Base-by-base conservation (phyloP, 495 filamentous ascomycete genomes). In the Talaromyces adpressus region DNA sequence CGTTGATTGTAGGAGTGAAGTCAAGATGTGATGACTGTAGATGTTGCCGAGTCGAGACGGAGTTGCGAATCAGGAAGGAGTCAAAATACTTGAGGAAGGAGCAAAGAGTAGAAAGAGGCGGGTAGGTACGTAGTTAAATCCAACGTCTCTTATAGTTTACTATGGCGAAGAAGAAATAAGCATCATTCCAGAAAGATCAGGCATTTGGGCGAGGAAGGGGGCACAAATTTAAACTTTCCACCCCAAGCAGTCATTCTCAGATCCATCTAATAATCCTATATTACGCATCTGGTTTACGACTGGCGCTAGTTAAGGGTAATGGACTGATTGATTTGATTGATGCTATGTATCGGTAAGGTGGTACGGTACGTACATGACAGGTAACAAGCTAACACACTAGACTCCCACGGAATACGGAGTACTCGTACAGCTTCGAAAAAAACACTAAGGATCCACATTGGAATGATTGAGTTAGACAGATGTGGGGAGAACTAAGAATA, bases 401-500 rank as follows among this genome's bases (percentile, higher is more conserved):
- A 41, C 45, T 20, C 45, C 16, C n/a, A 56, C 52, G 14, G 27
- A 56, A 27, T 14, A 27, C 11, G 27, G 6, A 29, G n/a, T 3
- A n/a, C n/a, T n/a, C n/a, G n/a, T n/a, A 56, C 52, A 56, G 52
- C 22, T 20, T 18, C 16, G 27, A 56, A 25, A 56, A 53, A 12
- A 25, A 53, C 2, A 53, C 18, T 22, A 12, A 53, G 23, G 22
- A 25, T 29, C 52, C 52, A 56, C 52, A 56, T 14, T 56, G 52
- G 52, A 56, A 29, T 56, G 52, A 56, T 56, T 25, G 52, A 56
- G 14, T 14, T 56, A 32, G 30, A 29, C 30, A 58, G 56, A 3
- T 58, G 56, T 58, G 56, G 56, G 56, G 56, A 58, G 56, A 56
- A 29, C 36, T 23, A 56, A 29, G 56, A 18, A 36, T 58, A 58